These are phyloP conservation scores for Truncatella angustata DNA, from an alignment of 2,329 filamentous ascomycete species.

Conservation along the genomic window DNA sequence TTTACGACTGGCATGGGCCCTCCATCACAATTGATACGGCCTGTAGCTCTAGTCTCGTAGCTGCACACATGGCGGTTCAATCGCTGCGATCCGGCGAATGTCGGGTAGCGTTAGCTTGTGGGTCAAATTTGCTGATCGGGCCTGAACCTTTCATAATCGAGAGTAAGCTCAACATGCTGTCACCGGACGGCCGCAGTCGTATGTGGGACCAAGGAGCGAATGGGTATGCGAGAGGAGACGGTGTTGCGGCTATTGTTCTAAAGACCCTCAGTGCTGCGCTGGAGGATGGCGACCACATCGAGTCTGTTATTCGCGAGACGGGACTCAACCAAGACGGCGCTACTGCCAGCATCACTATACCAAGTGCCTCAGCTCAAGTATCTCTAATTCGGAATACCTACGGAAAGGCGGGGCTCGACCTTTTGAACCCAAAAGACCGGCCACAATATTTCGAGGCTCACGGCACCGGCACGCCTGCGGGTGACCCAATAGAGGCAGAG, in stretches of 20 bases:
- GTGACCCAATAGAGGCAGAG: conserved; percentile 22
- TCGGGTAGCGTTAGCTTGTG: neutral
- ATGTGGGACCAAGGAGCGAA: conserved; percentile 32
- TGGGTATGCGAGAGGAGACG: conserved; percentile 31
- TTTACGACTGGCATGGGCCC: conserved; percentile 11
- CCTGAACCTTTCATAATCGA: conserved; percentile 3
- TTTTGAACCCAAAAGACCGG: conserved; percentile 2
- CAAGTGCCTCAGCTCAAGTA: conserved; percentile 30
- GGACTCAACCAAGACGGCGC: conserved; percentile 34
- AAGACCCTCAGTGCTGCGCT: conserved; percentile 38
- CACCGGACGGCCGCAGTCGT: conserved; percentile 23
- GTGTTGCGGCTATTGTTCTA: conserved; percentile 35
- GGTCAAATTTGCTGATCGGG: conserved; percentile 1
- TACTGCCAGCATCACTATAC: conserved; percentile 40
- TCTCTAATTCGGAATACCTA: conserved; percentile 30
- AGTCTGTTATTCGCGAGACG: conserved; percentile 30
- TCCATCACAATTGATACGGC: conserved; percentile 12
- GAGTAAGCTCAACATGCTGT: conserved; percentile 14
- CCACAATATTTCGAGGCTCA: conserved; percentile 28
- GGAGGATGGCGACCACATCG: conserved; percentile 30
- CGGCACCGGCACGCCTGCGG: conserved; percentile 24
- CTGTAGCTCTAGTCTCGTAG: conserved; percentile 6
- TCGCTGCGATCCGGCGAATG: neutral
- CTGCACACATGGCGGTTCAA: conserved; percentile 5
- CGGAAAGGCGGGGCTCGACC: conserved; percentile 25